Percentiles rank a stretch among this genome's conserved stretches.
Conservation (phyloP, 2,329 filamentous ascomycete genomes). For the Penicillium sp. region DNA sequence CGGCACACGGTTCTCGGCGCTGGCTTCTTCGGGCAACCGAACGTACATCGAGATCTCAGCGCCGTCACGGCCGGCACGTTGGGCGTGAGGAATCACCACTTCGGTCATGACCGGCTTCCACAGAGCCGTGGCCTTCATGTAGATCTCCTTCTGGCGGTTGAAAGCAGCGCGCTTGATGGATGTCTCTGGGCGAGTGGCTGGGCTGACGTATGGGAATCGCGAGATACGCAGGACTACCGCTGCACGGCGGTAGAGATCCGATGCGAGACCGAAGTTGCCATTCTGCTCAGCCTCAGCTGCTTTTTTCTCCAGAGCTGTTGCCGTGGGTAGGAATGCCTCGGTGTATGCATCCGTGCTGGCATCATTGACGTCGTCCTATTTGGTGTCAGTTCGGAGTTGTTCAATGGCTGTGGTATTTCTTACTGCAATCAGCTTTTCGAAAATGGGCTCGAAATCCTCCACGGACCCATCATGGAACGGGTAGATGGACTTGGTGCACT, state of each 20-base stretch:
- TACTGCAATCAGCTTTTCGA: constrained; percentile 62
- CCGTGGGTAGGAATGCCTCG: constrained; percentile 61
- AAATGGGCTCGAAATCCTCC: constrained; percentile 71
- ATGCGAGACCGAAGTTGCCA: constrained; percentile 57
- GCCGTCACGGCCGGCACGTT: constrained; percentile 55
- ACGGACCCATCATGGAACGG: constrained; percentile 73
- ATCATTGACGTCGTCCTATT: constrained; percentile 61
- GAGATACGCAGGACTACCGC: constrained; percentile 74
- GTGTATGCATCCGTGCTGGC: constrained; percentile 68
- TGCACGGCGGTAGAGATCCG: constrained; percentile 67
- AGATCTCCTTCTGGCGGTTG: constrained; percentile 65
- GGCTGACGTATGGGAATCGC: constrained; percentile 60
- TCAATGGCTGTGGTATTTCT: constrained; percentile 7
- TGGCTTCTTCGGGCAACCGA: constrained; percentile 56
- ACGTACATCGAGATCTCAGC: constrained; percentile 65
- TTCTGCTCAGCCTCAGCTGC: constrained; percentile 55
- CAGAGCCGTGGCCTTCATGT: constrained; percentile 56
- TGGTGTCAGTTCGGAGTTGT: background rate
- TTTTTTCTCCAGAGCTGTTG: constrained; percentile 56
- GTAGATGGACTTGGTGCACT: constrained; percentile 64
- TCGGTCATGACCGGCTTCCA: constrained; percentile 65
- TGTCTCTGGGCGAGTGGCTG: constrained; percentile 19
- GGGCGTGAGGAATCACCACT: constrained; percentile 61
- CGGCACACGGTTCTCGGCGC: constrained; percentile 48
- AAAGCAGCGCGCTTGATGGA: constrained; percentile 63